Evolutionary conservation across 1,139 yeast genomes (phyloP), one percentile per base, ranked within the genome.

Genomic region (Kodamaea sp.): DNA sequence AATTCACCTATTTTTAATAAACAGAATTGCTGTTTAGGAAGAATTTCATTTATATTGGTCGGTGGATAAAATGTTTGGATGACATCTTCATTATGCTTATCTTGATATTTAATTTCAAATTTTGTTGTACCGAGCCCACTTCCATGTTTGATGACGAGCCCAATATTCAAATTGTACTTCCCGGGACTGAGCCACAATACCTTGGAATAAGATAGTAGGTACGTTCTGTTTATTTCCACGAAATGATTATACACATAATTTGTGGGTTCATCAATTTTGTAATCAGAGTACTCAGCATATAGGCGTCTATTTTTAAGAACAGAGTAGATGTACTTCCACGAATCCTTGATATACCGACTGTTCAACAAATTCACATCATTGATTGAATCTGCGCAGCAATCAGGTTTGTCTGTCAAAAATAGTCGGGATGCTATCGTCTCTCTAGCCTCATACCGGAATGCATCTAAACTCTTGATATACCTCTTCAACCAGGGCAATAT

Each of bases 61-160:
- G 85, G 80, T 0, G 83, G 82, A 46, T 68, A 77, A 43, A 67
- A 77, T 3, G 70, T 63, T 34, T 70, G 63, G 7, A 59, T 43
- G 2, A 50, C 43, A 12, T 47, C 39, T 11, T 52, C 43, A 5
- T 54, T 57, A 14, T 44, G 34, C 20, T 44, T 57, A 28, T 56
- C 51, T 39, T 41, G 53, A 44, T 48, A 64, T 36, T 44, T 57
- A 3, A 80, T 57, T 43, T 70, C 77, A 48, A 79, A 78, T 44
- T 72, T 71, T 11, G 81, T 75, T 7, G 83, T 78, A 1, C 83
- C 83, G 18, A 80, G 53, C 0, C 85, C 85, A 42, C 68, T 63
- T 0, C 79, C 77, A 31, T 65, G 66, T 31, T 73, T 72, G n/a
- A 77, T 61, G 4, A 75, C 71, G 13, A 80, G 48, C 0, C 79